These are phyloP conservation scores for Ophiognomonia clavigignenti-juglandacearum DNA, from an alignment of 2,329 filamentous ascomycete genomes.

Conservation along the genomic window DNA sequence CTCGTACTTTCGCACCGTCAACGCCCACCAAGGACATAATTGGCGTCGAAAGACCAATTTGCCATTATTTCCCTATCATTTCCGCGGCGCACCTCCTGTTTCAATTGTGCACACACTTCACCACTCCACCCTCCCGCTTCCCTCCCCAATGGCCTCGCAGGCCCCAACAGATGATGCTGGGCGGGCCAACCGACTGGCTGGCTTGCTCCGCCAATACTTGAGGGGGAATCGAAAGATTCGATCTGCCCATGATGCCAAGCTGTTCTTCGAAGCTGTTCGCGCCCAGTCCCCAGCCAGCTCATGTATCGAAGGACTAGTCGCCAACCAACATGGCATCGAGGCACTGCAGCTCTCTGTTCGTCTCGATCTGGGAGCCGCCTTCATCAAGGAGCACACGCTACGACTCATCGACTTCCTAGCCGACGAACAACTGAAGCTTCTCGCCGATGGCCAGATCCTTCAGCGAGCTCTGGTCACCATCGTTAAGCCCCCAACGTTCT, in stretches of 20 bases:
- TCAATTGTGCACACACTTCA: too few relatives aligned
- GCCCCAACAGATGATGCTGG: not conserved
- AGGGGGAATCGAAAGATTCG: constrained; percentile 21
- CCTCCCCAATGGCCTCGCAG: not conserved
- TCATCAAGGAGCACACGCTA: constrained; percentile 27
- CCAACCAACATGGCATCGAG: constrained; percentile 21
- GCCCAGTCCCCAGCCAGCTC: constrained; percentile 17
- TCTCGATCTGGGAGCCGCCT: constrained; percentile 22
- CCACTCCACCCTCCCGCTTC: too few relatives aligned
- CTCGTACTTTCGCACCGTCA: too few relatives aligned
- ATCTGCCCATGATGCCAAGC: constrained; percentile 19
- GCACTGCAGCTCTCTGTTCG: constrained; percentile 22
- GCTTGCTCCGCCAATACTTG: constrained; percentile 20
- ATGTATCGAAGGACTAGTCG: constrained; percentile 25
- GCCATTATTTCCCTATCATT: too few relatives aligned
- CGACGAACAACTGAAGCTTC: constrained; percentile 38
- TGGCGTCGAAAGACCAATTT: too few relatives aligned
- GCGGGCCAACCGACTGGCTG: constrained; percentile 3
- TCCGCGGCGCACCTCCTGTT: too few relatives aligned
- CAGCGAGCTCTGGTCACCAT: constrained; percentile 40
- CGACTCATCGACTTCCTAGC: constrained; percentile 34
- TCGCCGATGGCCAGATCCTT: constrained; percentile 46
- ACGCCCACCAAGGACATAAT: too few relatives aligned
- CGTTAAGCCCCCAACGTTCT: constrained; percentile 48
- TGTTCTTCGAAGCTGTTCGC: constrained; percentile 26